Evolutionary conservation across 208 protist genomes (phyloP), one percentile per base, ranked within the genome.

Genomic region (Trypanosoma avium): DNA sequence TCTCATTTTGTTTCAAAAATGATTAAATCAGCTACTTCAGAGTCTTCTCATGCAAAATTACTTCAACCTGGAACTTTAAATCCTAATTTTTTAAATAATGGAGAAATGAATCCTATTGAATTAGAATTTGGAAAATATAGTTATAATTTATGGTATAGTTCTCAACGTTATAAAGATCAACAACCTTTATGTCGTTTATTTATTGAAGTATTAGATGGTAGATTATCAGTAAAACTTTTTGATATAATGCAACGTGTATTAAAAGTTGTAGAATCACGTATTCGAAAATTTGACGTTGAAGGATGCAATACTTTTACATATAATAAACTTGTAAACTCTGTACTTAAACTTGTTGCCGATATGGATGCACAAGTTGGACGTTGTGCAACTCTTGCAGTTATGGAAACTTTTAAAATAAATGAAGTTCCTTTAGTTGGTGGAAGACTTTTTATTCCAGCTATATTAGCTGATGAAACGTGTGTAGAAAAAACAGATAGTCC

Each of bases 131-230:
- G 75, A 47, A 74, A 77, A 1, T 84, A 79, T 32, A 77, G 68
- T 12, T 93, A 93, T 72, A 93, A 93, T 60, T 33, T 93, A 52
- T 93, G 86, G 83, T 84, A 78, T 47, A 45, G 59, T 13, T 70
- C 81, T 52, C 71, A 82, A 61, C 77, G 75, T 42, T 79, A 90
- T 59, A 78, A 75, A 32, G 19, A 62, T 7, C 55, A 68, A 32
- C 78, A 93, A 67, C 86, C 86, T 4, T 69, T 93, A 40, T 93
- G 86, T 59, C 50, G 73, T 43, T 69, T 88, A 27, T 90, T 93
- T 45, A 38, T 84, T 7, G 65, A 75, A 50, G 54, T 93, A 7
- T 46, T 88, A 17, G 75, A 89, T 56, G 86, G 86, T 10, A 66
- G 47, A 36, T 48, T 88, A 47, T 71, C 83, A 15, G 32, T 82